Evolutionary conservation across 2,329 filamentous ascomycete species (phyloP).

Genomic region (Cercospora beticola): DNA sequence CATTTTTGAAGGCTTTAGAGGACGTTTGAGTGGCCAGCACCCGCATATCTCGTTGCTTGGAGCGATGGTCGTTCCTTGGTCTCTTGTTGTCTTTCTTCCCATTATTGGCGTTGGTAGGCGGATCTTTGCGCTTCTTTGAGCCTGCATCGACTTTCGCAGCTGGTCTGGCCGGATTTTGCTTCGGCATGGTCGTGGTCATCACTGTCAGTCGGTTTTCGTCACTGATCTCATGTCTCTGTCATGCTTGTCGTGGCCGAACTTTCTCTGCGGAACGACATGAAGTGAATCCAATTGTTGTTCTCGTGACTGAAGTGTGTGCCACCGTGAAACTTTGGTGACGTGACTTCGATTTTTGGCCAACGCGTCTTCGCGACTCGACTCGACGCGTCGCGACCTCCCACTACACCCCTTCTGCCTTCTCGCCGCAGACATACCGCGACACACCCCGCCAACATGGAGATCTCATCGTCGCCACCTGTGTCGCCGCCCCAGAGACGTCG

Average conservation of each 20-base stretch:
- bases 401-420: background rate
- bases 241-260: background rate
- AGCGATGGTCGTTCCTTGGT: constrained; percentile 26
- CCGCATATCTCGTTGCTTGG: constrained; percentile 45
- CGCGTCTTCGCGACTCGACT: background rate
- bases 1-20: constrained; percentile 60
- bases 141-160: constrained; percentile 6
- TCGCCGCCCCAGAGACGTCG: constrained; percentile 22
- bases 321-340: background rate
- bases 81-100: constrained; percentile 19
- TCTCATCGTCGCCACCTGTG: constrained; percentile 16
- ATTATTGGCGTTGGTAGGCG: constrained; percentile 20
- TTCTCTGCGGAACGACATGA: background rate
- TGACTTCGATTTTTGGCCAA: constrained; percentile 7
- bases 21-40: constrained; percentile 48
- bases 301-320: background rate
- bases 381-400: constrained; percentile 12
- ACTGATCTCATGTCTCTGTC: background rate
- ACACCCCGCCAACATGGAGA: background rate
- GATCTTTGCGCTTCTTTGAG: constrained; percentile 33
- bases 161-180: constrained; percentile 9
- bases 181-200: constrained; percentile 7
- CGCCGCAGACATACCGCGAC: background rate
- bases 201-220: background rate
- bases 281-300: background rate